Evolutionary conservation across 768 basidiomycete species (phyloP), one percentile per base, ranked within the genome.

Genomic region (Leccinum olivaceopallidum): DNA sequence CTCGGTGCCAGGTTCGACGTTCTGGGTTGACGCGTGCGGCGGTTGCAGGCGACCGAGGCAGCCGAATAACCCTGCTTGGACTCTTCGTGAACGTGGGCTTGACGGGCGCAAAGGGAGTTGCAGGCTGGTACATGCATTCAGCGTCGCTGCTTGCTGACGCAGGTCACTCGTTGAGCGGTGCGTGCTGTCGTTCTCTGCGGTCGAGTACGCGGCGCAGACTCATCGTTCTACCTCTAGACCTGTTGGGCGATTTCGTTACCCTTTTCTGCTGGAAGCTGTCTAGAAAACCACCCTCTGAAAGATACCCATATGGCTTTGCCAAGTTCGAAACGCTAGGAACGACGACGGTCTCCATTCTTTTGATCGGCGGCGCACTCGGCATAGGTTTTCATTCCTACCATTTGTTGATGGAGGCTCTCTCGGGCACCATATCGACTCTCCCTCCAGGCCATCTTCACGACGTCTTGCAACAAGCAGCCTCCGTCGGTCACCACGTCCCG

Each of bases 291-390:
- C 90, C 95, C 10, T 88, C 90, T 9, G 81, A 78, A 63, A 78
- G 75, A 64, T 98, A 94, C 72, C 94, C 94, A 1, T 95, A 88
- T 63, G 92, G 94, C 16, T 90, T 92, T 67, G 90, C 90, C 64
- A 98, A 98, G 75, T 96, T 94, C 65, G 96, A 99, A 75, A 95
- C 94, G 5, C 79, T 98, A 24, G 96, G 96, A 52, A 96, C 95
- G n/a, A 85, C 92, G 3, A 85, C 90, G 39, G 89, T 97, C 52
- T 92, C 94, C 2, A 76, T 97, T 53, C 83, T 98, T 34, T 84
- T 99, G 61, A 85, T 94, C 58, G 88, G 87, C 5, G 92, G 92
- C 58, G 89, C 90, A 2, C 79, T 90, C 18, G 92, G 90, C 57
- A 90, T 95, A 56, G 94, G 94, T 10, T 83, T 95, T 65, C 95